Evolutionary conservation across 2,329 filamentous ascomycete species (phyloP), one percentile per base, ranked within the genome.

Genomic region (Diplodia intermedia): DNA sequence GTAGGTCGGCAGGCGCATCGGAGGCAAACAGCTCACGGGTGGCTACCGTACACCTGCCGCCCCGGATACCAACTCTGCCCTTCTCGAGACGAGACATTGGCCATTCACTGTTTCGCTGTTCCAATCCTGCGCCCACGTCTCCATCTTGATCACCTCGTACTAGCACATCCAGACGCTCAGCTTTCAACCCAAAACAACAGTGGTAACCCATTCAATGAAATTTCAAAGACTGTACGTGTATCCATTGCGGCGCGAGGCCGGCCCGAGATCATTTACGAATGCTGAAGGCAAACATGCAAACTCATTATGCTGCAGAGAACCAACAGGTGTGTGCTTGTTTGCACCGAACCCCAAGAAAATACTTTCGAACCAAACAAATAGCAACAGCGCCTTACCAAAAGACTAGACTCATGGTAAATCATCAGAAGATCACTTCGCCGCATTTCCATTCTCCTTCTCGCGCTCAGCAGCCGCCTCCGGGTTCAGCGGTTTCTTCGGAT

Each of bases 401-500:
- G 18, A 47, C 43, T 38, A 38, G 1, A 12, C 26, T 26, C 26
- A 4, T 26, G 26, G 26, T 26, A 26, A 26, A 26, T 26, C 26
- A 26, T 26, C 43, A 4, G 43, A 20, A 1, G 43, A 8, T 50
- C 14, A 65, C 31, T 65, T 65, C 54, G 33, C 38, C 36, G 54
- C 9, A 9, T 36, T 36, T 11, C 65, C 54, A 52, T 67, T 67
- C 65, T 60, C 55, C 26, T 67, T 57, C 29, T 36, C 65, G 29
- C 43, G 40, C 54, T 56, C 65, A 14, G 65, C 53, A 18, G 56
- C 55, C 6, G 55, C 55, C 56, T 67, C 66, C 2, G 66, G 66
- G 23, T 65, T 81, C 65, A 85, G 73, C 3, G 83, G 83, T 54
- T 83, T 79, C 53, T 76, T 78, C 0, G 89, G 84, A 77, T 98